Percentiles rank a stretch among this genome's conserved stretches.
These are phyloP conservation scores for Neofusicoccum sp. DNA, from an alignment of 2,329 filamentous ascomycete genomes.

Conservation along the genomic window DNA sequence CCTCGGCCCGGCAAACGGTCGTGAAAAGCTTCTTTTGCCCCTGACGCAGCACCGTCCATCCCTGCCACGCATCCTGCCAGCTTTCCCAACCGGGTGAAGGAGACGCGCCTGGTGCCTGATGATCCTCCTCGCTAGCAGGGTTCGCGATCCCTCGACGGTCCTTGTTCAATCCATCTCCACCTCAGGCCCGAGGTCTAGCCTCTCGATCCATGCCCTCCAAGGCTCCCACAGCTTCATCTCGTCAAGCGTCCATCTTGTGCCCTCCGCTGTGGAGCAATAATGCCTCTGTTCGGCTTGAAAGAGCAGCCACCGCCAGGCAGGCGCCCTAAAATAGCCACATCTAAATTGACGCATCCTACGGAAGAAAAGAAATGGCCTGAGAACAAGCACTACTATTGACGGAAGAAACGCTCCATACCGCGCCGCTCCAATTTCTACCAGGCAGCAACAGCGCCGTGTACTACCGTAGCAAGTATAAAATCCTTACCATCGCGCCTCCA, in stretches of 20 bases:
- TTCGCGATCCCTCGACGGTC: neutral
- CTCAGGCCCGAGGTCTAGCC: neutral
- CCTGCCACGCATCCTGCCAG: neutral
- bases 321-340: neutral
- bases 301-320: neutral
- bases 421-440: neutral
- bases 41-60: neutral
- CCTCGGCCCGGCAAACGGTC: too few relatives aligned
- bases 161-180: neutral
- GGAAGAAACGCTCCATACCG: neutral
- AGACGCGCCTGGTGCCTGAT: neutral
- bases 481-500: neutral
- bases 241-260: neutral
- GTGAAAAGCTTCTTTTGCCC: neutral
- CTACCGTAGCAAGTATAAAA: neutral
- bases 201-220: neutral
- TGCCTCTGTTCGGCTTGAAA: neutral
- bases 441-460: neutral
- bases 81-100: neutral
- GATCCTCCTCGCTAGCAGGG: constrained; percentile 12
- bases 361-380: neutral
- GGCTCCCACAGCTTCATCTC: neutral
- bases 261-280: neutral
- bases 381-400: neutral
- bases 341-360: constrained; percentile 10